These are phyloP conservation scores for Mucor plumbeus DNA, from an alignment of 371 early-diverging fungal species.

Conservation along the genomic window DNA sequence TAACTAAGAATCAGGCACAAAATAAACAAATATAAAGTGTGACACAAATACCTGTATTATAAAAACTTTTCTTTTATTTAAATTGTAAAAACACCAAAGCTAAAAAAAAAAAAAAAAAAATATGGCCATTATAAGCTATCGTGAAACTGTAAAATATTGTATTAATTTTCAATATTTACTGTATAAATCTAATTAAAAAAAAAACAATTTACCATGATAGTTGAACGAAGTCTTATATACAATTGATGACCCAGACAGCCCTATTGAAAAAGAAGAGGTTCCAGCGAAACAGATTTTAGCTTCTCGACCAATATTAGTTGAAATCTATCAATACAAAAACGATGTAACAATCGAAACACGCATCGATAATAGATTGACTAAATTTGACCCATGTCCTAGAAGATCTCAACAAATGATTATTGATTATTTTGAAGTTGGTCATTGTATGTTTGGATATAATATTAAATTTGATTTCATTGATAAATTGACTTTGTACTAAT, in stretches of 20 bases:
- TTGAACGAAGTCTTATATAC: conserved; percentile 14
- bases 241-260: neutral
- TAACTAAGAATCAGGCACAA: neutral
- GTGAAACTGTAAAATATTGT: conserved; percentile 15
- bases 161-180: no score
- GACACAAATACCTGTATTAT: neutral
- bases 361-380: neutral
- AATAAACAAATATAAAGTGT: neutral
- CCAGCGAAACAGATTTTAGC: conserved; percentile 23
- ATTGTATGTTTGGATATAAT: conserved; percentile 7
- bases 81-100: neutral
- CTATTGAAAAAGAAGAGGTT: conserved; percentile 8
- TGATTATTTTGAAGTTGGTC: conserved; percentile 33
- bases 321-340: conserved; percentile 25
- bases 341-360: conserved; percentile 19
- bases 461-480: neutral
- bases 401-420: conserved; percentile 27
- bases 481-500: neutral
- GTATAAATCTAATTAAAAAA: no score
- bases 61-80: neutral
- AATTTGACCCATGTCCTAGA: conserved; percentile 8
- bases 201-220: neutral
- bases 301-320: conserved; percentile 19
- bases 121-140: conserved; percentile 22
- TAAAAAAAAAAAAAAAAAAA: no score